A percentile compares a stretch with the other conserved stretches of the same genome.
Evolutionary conservation across 2,329 filamentous ascomycete species (phyloP).

Genomic region (Aspergillus chevalieri): DNA sequence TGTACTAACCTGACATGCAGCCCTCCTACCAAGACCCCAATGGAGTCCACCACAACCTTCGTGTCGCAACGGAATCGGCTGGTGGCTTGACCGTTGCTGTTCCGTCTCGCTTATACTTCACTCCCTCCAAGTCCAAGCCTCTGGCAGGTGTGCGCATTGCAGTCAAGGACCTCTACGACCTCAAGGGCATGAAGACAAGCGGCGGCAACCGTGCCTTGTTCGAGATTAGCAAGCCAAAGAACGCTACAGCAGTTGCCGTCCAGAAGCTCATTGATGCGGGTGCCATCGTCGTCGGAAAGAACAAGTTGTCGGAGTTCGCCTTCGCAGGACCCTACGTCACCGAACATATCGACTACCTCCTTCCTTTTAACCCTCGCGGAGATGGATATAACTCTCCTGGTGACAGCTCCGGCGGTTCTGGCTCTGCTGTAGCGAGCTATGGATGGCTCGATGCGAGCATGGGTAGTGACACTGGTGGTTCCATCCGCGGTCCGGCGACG

Average conservation of each 20-base stretch:
- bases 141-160: constrained; percentile 29
- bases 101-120: constrained; percentile 5
- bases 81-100: constrained; percentile 4
- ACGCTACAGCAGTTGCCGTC: constrained; percentile 25
- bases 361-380: constrained; percentile 33
- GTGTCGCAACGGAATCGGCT: neutral
- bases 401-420: constrained; percentile 28
- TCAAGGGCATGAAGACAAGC: constrained; percentile 29
- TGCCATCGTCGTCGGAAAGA: constrained; percentile 30
- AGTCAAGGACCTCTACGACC: constrained; percentile 33
- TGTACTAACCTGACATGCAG: neutral
- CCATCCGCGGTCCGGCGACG: constrained; percentile 43
- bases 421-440: constrained; percentile 31
- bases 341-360: constrained; percentile 18
- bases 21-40: neutral
- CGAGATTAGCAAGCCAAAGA: constrained; percentile 16
- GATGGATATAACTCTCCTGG: constrained; percentile 30
- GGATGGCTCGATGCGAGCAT: constrained; percentile 38
- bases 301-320: constrained; percentile 31
- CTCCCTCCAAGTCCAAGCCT: constrained; percentile 24
- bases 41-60: neutral
- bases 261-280: constrained; percentile 30
- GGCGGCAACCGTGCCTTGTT: constrained; percentile 28
- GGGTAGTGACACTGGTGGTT: constrained; percentile 33
- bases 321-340: constrained; percentile 18